Base-by-base conservation (phyloP, 495 filamentous ascomycete genomes). In the Annulohypoxylon bovei region DNA sequence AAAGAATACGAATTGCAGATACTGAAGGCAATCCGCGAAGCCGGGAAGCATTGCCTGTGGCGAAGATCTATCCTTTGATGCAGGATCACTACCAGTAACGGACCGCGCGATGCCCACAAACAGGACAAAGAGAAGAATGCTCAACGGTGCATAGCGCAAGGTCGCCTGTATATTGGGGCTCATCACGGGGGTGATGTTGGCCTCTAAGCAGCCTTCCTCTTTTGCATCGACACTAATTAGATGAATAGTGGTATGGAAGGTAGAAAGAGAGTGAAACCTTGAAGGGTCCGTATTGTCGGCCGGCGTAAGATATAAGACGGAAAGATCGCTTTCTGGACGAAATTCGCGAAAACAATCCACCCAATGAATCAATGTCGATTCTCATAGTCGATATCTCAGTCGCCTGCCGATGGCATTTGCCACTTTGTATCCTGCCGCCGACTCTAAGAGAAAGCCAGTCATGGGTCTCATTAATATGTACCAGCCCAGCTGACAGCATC, bases 1-100 rank as follows among this genome's bases (percentile, higher is more conserved):
- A 47, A 94, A 81, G 23, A 92, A 89, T 32, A 90, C 84, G 71
- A 92, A 93, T 72, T 94, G 91, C 22, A 94, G 84, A 74, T 93
- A 94, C 74, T 94, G 91, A 16, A 94, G 82, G 72, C 91, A 94
- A 25, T 71, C 68, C 23, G 60, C 67, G 18, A 70, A 33, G 0
- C 62, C 54, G 5, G 67, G 67, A n/a, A 70, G 67, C 25, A 65
- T 8, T 8, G 55, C 49, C 20, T 8, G 28, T 8, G 61, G 60
- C 1, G 44, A 25, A 7, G 20, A 14, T 14, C 12, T 6, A 47
- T 47, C 44, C 3, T 47, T 25, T 20, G 20, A 14, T 20, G 4
- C 11, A 18, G 18, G 8, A 18, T 25, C 20, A 20, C 22, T 47
- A 1, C 18, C 12, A 6, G 7, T 47, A 25, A 47, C 33, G 11